Percentiles rank a stretch among this genome's conserved stretches.
These are phyloP conservation scores for Yamadazyma triangularis DNA, from an alignment of 1,139 yeast genomes.

Conservation along the genomic window DNA sequence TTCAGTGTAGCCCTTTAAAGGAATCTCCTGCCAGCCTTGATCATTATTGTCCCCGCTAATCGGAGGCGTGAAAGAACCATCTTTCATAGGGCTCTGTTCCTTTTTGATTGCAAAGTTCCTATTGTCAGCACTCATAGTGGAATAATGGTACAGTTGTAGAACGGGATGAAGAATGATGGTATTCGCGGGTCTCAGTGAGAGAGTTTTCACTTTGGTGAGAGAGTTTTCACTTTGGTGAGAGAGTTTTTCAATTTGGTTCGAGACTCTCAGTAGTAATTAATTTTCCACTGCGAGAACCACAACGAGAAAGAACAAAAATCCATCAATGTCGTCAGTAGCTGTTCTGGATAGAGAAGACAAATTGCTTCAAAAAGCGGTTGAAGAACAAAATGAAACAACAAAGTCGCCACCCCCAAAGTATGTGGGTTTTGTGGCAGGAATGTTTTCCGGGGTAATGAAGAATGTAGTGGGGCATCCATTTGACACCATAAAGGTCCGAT, in stretches of 20 bases:
- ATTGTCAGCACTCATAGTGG: too few species aligned
- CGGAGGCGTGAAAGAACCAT: neutral
- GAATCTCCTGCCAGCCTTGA: conserved; percentile 56
- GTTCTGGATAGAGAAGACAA: conserved; percentile 26
- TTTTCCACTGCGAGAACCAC: too few species aligned
- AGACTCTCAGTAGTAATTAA: too few species aligned
- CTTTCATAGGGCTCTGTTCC: conserved; percentile 1
- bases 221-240: too few species aligned
- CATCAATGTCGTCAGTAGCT: conserved; percentile 19
- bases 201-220: too few species aligned
- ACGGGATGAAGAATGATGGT: too few species aligned
- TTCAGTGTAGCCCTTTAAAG: conserved; percentile 66
- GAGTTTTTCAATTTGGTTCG: too few species aligned
- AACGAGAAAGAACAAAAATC: too few species aligned
- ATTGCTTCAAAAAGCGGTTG: conserved; percentile 10
- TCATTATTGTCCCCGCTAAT: conserved; percentile 5
- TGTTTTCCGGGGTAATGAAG: conserved; percentile 81
- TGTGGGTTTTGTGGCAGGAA: conserved; percentile 83
- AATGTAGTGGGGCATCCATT: conserved; percentile 92
- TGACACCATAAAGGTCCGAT: conserved; percentile 82
- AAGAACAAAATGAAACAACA: neutral
- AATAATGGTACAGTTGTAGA: too few species aligned
- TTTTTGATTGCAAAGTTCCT: conserved; percentile 6
- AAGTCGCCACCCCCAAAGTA: conserved; percentile 45
- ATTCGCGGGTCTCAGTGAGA: too few species aligned